Evolutionary conservation across 1,139 yeast species (phyloP), one percentile per base, ranked within the genome.

Genomic region (Nakaseomyces uthaithaninus): DNA sequence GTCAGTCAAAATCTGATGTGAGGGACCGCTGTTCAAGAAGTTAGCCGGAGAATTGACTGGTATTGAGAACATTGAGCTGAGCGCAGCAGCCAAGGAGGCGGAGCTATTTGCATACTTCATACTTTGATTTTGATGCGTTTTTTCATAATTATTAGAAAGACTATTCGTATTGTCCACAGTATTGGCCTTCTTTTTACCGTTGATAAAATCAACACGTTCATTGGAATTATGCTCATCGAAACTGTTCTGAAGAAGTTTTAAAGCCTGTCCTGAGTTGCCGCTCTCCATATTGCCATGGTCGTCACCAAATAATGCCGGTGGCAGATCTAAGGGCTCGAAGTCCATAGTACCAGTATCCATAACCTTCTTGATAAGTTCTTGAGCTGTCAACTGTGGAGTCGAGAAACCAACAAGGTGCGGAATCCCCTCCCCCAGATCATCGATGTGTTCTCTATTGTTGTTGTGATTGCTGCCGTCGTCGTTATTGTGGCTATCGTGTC

Each of bases 361-460:
- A 2, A 65, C 66, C 37, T 53, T 64, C 14, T 59, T 56, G 24
- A 56, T 51, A 16, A 65, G 44, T 22, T 65, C 67, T 38, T 60
- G 61, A 1, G 69, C 71, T 1, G 67, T 61, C 40, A 78, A 57
- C 57, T 83, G 94, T 1, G 94, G 94, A 2, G 94, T 81, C 2
- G 93, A 77, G 55, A 82, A 83, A 5, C 78, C 84, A 10, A 80
- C 86, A 54, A 80, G 84, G 30, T 72, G 72, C 1, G 89, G 61
- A 2, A 48, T 44, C 38, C 54, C 60, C 16, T 37, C 39, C 9
- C 27, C 35, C 9, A 37, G n/a, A 18, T 45, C 47, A 12, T 43
- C 41, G n/a, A 40, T 40, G 20, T 22, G 46, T 49, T 40, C 44
- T 41, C 12, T 52, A 44, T 6, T 43, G 45, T 27, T 42, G 42